phyloP scores from a whole-genome alignment of 129 eudicot genomes.

The Flaveria robusta region DNA sequence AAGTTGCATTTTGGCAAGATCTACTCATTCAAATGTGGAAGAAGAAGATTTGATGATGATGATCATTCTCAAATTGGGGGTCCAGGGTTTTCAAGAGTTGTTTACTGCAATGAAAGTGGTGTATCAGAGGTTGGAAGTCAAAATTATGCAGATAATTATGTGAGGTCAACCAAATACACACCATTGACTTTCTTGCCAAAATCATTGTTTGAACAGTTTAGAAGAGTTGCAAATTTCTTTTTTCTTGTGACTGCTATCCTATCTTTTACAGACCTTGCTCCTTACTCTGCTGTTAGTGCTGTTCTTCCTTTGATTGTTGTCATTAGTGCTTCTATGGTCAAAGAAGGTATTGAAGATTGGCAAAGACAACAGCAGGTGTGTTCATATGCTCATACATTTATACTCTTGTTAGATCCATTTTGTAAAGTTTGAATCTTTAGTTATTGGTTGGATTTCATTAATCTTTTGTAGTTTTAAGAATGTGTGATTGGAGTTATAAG shows the following conservation, averaged over 20 bases:
- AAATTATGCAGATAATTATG: conserved; percentile 70
- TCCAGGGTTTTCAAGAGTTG: conserved; percentile 85
- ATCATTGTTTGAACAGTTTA: conserved; percentile 90
- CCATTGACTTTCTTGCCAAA: conserved; percentile 76
- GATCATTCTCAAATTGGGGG: conserved; percentile 91
- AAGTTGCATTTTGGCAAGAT: conserved; percentile 74
- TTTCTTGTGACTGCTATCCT: conserved; percentile 80
- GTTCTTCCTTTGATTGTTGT: conserved; percentile 72
- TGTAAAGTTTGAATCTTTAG: conserved; percentile 16
- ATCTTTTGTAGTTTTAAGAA: conserved; percentile 23
- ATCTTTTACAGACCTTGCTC: conserved; percentile 77
- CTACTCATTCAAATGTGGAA: conserved; percentile 79
- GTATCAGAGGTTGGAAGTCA: conserved; percentile 43
- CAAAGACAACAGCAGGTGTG: conserved; percentile 73
- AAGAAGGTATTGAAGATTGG: conserved; percentile 93
- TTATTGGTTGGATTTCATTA: conserved; percentile 19
- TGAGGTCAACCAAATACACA: conserved; percentile 78
- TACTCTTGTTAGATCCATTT: conserved; percentile 19
- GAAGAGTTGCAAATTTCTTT: conserved; percentile 94
- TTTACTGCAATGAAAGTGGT: conserved; percentile 67
- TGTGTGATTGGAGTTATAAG: conserved; percentile 6
- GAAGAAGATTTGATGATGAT: conserved; percentile 36
- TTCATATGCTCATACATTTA: not conserved
- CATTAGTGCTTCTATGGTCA: conserved; percentile 88
- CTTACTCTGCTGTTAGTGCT: conserved; percentile 80